Base-by-base conservation (phyloP, 192 early-diverging fungal species). In the Physocladia obscura region DNA sequence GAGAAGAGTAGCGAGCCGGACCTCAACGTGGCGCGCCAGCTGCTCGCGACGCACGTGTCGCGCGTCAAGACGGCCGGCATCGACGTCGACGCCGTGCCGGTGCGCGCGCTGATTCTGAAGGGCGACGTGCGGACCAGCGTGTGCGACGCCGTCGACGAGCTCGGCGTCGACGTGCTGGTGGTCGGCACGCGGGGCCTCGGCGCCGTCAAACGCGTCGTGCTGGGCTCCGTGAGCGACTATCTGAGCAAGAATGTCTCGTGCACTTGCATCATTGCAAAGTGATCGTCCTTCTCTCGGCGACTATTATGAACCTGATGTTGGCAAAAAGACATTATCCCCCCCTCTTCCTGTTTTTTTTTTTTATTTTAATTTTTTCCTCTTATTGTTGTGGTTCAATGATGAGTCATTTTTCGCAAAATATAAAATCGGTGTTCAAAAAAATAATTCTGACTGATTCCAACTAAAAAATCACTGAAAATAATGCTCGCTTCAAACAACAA, bases 61-160 rank as follows among this genome's bases (percentile, higher is more conserved):
- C 48, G 31, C 40, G 29, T 34, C 34, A 30, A 54, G 15, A 37
- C 47, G 0, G 32, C 36, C 34, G 40, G 35, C 2, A 6, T 35
- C 36, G 31, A 57, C 15, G 62, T 49, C 52, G 36, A 34, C 31
- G n/a, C n/a, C n/a, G 51, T 56, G 1, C 58, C 70, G 5, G 48
- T 64, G 29, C 58, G 60, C 15, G 59, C 60, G 17, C 63, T 76
- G 37, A 47, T 71, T 11, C 27, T 76, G 8, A 17, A 74, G 17
- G 88, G 88, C 3, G 88, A 89, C 60, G 71, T 87, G 4, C 77
- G 82, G 24, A 62, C 74, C 22, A 84, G 87, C 51, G 76, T 89
- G 44, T 76, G 83, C 48, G 75, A 76, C 29, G 86, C 87, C 48
- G 78, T 67, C 13, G 36, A 31, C 6, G 83, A 88, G 61, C 40